Base-by-base conservation (phyloP, 2,329 filamentous ascomycete genomes). In the Lasiodiplodia sp. region DNA sequence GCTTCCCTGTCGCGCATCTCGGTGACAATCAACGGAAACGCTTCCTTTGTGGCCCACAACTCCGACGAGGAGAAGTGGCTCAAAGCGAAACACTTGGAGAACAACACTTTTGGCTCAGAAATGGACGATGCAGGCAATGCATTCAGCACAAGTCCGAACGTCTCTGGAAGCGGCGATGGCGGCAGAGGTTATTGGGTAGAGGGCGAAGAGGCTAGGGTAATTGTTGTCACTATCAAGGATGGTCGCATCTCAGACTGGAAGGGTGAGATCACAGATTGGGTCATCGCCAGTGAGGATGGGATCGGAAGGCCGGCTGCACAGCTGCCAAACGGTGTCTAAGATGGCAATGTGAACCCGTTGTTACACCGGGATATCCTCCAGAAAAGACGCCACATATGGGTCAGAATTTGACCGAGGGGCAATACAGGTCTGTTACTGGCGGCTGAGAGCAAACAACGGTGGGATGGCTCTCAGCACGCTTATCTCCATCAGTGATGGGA, bases 211-310 rank as follows among this genome's bases (percentile, higher is more conserved):
- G 94, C 96, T 1, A 86, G 92, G 60, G 94, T 97, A 7, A 93
- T 98, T 40, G 87, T 95, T 6, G 96, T 98, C 8, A 88, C 87
- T 74, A 93, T 98, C 73, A 87, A 86, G 74, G 92, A 94, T 77
- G 94, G 96, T 60, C 87, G 94, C 75, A 96, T 96, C 74, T 94
- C 92, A 72, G 96, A 97, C 79, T 97, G 92, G 92, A 97, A 97
- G 83, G 95, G 96, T n/a, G 88, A 89, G 16, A 93, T 98, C 4
- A 88, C 91, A 74, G 95, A 98, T 77, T 98, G 89, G 88, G 77
- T 75, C 23, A 68, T 76, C 10, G 67, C 75, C 23, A 64, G n/a
- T 21, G 34, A 55, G n/a, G 44, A 65, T 37, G 52, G 56, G 5
- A 55, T 57, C 18, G 65, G 21, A 16, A 67, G 49, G 1, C 18